Conservation (phyloP, 2,329 filamentous ascomycete genomes). For the Penicillium expansum region DNA sequence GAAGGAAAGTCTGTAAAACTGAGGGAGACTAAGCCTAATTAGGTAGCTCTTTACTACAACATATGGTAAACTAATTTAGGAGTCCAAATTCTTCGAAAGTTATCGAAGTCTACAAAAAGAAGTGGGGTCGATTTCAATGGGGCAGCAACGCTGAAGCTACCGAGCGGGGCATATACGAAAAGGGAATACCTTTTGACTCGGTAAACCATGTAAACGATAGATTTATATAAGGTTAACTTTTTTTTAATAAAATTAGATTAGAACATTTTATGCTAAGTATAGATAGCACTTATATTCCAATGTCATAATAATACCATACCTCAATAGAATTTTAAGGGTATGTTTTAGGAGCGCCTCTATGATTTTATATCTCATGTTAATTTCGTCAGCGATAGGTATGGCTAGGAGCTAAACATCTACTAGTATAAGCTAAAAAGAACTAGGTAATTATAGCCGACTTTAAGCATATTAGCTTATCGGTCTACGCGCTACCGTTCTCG, state of each 20-base stretch:
- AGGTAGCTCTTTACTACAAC: too few relatives aligned
- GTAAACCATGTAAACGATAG: too few relatives aligned
- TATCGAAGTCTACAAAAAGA: too few relatives aligned
- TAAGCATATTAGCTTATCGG: slow-evolving; percentile 13
- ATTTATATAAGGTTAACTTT: too few relatives aligned
- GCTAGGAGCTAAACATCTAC: slow-evolving; percentile 27
- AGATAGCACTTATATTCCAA: not conserved
- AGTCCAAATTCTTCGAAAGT: too few relatives aligned
- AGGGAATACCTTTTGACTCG: too few relatives aligned
- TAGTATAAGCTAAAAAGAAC: slow-evolving; percentile 22
- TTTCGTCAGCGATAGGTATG: slow-evolving; percentile 19
- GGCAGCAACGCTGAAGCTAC: too few relatives aligned
- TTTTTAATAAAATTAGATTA: not conserved
- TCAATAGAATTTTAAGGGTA: not conserved
- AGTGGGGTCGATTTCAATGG: too few relatives aligned
- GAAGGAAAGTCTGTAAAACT: too few relatives aligned
- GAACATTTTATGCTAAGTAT: not conserved
- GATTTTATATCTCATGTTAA: slow-evolving; percentile 2
- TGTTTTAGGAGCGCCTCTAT: not conserved
- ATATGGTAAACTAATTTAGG: too few relatives aligned
- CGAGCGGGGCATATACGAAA: too few relatives aligned
- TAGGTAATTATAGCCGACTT: slow-evolving; percentile 28
- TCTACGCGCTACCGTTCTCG: slow-evolving; percentile 18
- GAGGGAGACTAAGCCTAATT: too few relatives aligned
- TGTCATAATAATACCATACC: not conserved